Evolutionary conservation across 495 filamentous ascomycete species (phyloP), one percentile per base, ranked within the genome.

Genomic region (Barbatosphaeria neglecta): DNA sequence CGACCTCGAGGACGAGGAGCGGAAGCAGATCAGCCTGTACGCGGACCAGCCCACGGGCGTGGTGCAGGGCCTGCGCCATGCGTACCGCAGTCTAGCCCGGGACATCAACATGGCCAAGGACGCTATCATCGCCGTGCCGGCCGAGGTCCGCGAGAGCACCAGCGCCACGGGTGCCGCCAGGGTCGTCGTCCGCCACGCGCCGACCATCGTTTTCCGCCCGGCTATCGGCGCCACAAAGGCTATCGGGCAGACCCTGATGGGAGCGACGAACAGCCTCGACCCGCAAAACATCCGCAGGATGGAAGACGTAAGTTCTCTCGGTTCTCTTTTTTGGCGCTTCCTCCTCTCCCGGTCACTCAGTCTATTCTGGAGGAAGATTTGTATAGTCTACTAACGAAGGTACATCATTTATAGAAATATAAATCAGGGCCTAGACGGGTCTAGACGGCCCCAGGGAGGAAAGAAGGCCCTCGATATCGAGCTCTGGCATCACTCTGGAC

Each of bases 91-190:
- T 49, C 75, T 99, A 25, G 83, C 90, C 53, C 79, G 87, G 13
- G 94, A 99, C 62, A 70, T 99, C 44, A 70, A 89, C 20, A 67
- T 86, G 20, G 83, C 92, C 11, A 74, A 81, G 47, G 87, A 97
- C 65, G 93, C 90, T 1, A 87, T 97, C 49, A 84, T 96, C 55
- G 90, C 88, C n/a, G 86, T 97, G 28, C 89, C 90, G 1, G 84
- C 81, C 1, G 93, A 97, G 64, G 76, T 93, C 0, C 80, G 92
- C 66, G 90, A 97, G 58, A 86, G 85, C 53, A 76, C 77, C 31
- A 89, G 77, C 55, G 88, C 90, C 11, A 80, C 81, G 48, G 90
- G 87, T 13, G 88, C 84, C 2, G 86, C 86, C 27, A 79, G 71
- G 52, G 93, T 84, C 1, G 82, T 99, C 40, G 75, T 81, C 50